phyloP scores from a whole-genome alignment of 2,329 filamentous ascomycete genomes.

The Corynespora cassiicola region DNA sequence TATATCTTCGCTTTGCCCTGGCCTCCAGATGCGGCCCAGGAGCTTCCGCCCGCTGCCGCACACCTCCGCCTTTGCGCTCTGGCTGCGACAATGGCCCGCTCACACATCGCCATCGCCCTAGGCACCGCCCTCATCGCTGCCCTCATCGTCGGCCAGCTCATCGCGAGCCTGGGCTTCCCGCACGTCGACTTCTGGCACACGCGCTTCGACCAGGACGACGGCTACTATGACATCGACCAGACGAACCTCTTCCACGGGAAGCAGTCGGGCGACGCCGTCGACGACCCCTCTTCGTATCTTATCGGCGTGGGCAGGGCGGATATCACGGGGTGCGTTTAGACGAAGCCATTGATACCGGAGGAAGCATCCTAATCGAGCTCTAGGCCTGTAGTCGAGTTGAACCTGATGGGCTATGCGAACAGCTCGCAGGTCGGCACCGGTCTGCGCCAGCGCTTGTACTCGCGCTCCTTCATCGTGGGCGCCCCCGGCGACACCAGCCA shows the following conservation, averaged over 20 bases:
- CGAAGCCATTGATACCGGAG: not conserved
- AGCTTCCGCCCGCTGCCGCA: slow-evolving; percentile 7
- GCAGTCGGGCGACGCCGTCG: slow-evolving; percentile 30
- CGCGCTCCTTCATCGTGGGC: slow-evolving; percentile 86
- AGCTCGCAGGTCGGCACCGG: slow-evolving; percentile 82
- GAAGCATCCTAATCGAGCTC: slow-evolving; percentile 14
- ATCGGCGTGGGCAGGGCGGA: slow-evolving; percentile 75
- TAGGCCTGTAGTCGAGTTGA: slow-evolving; percentile 86
- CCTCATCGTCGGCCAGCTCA: slow-evolving; percentile 42
- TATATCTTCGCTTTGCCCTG: not conserved
- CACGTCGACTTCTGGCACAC: slow-evolving; percentile 45
- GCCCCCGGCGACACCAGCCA: slow-evolving; percentile 70
- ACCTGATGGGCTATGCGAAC: slow-evolving; percentile 91
- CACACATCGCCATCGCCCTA: slow-evolving; percentile 45
- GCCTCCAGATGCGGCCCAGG: slow-evolving; percentile 10
- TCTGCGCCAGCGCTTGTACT: slow-evolving; percentile 85
- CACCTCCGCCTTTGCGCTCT: slow-evolving; percentile 25
- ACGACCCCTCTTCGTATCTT: slow-evolving; percentile 60
- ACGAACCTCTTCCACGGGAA: slow-evolving; percentile 33
- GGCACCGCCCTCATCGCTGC: slow-evolving; percentile 41
- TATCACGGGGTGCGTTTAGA: slow-evolving; percentile 69
- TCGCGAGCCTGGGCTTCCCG: slow-evolving; percentile 42
- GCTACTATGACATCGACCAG: slow-evolving; percentile 27
- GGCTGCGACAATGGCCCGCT: slow-evolving; percentile 45
- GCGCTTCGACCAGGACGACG: slow-evolving; percentile 28